Evolutionary conservation across 768 basidiomycete genomes (phyloP), one percentile per base, ranked within the genome.

Genomic region (Russula griseocarnosa): DNA sequence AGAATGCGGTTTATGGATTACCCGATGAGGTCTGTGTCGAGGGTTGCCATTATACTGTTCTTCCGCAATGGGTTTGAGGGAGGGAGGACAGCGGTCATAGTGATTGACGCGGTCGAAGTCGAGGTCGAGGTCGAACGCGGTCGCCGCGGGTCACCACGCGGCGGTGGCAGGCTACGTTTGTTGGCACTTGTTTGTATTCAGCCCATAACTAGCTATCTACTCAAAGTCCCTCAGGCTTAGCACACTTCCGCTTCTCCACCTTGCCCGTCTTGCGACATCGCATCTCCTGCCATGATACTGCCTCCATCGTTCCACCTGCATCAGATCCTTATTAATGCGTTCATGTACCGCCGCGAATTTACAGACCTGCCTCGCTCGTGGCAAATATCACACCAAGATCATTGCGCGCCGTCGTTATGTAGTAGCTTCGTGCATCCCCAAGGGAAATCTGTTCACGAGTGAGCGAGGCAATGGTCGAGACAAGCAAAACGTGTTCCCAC

Each of bases 321-420:
- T 49, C 44, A 22, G 26, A 49, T 47, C 69, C 61, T 55, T 59
- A 40, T 9, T 28, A 52, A 14, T 42, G 22, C 11, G 1, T 16
- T 5, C 30, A 61, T 44, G 38, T n/a, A 44, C 62, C 1, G 49
- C 22, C 59, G 36, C 16, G 2, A 11, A 1, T n/a, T 20, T 6
- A 77, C 80, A 69, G 70, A 85, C 92, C 91, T 54, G 88, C 86
- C 76, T 94, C 92, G 73, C 90, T 91, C 8, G 87, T 88, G 13
- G 93, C 94, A 73, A 91, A 94, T 58, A 95, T 88, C 10, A 96
- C 94, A 0, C 94, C 94, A 4, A 96, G 82, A 68, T 94, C 88
- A 72, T 94, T 94, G 47, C 90, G 79, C 8, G 90, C 94, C 3
- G 94, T 96, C 0, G 93, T 92, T 32, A 96, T 81, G 77, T 92